Evolutionary conservation across 1,139 yeast species (phyloP).

Genomic region (Candida frijolesensis): DNA sequence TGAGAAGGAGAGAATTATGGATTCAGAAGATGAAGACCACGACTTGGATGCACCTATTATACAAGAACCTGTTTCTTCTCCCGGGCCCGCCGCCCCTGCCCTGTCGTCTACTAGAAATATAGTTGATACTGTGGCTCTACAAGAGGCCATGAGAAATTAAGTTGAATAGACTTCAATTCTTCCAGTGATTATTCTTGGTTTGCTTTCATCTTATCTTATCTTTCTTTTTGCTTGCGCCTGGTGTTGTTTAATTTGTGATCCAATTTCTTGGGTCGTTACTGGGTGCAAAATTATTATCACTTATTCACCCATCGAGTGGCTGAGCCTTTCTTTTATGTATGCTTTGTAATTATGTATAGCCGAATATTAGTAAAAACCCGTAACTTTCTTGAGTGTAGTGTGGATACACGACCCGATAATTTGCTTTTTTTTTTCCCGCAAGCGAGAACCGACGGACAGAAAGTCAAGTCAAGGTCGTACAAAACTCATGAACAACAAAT

Average conservation of each 20-base stretch:
- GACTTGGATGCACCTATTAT: slow-evolving; percentile 17
- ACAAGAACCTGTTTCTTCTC: not conserved
- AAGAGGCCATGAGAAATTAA: slow-evolving; percentile 26
- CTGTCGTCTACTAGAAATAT: slow-evolving; percentile 15
- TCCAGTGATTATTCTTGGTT: not conserved
- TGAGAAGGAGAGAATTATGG: slow-evolving; percentile 15
- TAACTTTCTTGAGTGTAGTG: not conserved
- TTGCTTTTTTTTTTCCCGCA: not conserved
- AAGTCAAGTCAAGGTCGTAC: not conserved
- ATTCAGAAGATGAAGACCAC: slow-evolving; percentile 24
- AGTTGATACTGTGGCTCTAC: slow-evolving; percentile 30
- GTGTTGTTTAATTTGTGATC: not conserved
- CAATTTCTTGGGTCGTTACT: not conserved
- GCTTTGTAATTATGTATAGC: not conserved
- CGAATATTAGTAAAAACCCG: not conserved
- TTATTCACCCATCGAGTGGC: not conserved
- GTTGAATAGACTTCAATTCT: not conserved
- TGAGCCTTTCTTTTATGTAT: not conserved
- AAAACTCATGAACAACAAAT: slow-evolving; percentile 5
- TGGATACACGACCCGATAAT: not conserved
- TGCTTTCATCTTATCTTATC: not conserved
- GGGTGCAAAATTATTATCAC: not conserved
- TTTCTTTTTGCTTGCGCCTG: not conserved
- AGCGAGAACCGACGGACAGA: too few species aligned
- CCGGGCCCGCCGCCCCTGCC: not conserved